A percentile compares a stretch with the other conserved stretches of the same genome.
phyloP scores from a whole-genome alignment of 75 land plant species.

The Azolla pinnata region DNA sequence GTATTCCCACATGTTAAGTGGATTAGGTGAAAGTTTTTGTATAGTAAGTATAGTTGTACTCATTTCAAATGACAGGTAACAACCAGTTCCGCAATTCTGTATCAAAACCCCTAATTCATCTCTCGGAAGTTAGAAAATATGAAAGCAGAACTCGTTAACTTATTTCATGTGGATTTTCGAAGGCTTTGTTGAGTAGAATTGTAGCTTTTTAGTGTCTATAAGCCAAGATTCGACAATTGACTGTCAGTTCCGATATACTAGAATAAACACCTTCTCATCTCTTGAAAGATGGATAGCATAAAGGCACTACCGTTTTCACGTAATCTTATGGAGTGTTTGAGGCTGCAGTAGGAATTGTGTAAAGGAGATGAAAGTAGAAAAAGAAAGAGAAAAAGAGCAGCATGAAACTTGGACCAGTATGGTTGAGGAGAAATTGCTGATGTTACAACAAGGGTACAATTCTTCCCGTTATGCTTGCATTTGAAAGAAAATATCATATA shows the following conservation, averaged over 20 bases:
- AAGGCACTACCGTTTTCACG: no score
- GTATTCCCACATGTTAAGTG: no score
- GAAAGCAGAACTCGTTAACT: no score
- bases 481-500: neutral
- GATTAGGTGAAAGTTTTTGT: no score
- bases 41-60: no score
- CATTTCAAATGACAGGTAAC: no score
- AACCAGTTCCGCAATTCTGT: no score
- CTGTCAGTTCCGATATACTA: neutral
- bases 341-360: slow-evolving; percentile 12
- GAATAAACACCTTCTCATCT: neutral
- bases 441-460: slow-evolving; percentile 7
- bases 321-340: neutral
- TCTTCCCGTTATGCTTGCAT: neutral
- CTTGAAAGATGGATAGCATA: neutral
- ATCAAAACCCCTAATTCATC: no score
- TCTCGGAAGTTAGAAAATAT: no score
- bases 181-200: neutral
- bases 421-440: slow-evolving; percentile 10
- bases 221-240: neutral
- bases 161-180: neutral
- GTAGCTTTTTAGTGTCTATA: neutral
- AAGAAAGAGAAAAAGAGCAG: slow-evolving; percentile 13
- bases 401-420: slow-evolving; percentile 10
- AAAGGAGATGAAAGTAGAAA: slow-evolving; percentile 8